Percentiles rank a stretch among this genome's conserved stretches.
Evolutionary conservation across 148 eudicot genomes (phyloP).

Genomic region (Mesembryanthemum crystallinum): DNA sequence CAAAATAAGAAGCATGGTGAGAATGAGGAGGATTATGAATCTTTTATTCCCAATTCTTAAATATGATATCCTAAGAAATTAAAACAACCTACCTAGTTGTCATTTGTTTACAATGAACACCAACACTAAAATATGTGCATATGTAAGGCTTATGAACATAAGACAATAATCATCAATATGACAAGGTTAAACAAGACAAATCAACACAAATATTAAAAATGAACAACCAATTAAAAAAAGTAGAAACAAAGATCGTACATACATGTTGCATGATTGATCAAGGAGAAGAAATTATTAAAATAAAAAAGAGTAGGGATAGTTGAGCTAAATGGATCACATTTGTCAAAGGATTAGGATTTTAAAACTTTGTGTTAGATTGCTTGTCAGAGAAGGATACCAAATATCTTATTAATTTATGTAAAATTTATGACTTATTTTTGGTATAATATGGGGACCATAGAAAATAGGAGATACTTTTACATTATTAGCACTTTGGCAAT

Average conservation of each 20-base stretch:
- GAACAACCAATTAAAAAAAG: background rate
- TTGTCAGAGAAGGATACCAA: slow-evolving; percentile 24
- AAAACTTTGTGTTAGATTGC: slow-evolving; percentile 19
- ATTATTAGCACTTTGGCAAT: background rate
- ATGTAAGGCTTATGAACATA: slow-evolving; percentile 14
- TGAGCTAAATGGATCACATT: slow-evolving; percentile 23
- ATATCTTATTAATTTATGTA: background rate
- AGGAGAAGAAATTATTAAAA: slow-evolving; percentile 5
- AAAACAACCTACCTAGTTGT: slow-evolving; percentile 21
- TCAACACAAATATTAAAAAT: background rate
- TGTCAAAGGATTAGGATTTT: slow-evolving; percentile 33
- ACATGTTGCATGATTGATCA: slow-evolving; percentile 32
- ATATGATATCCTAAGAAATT: slow-evolving; percentile 11
- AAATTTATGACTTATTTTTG: background rate
- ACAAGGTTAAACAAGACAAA: slow-evolving; percentile 8
- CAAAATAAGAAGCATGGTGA: background rate
- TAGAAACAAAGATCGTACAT: too few species aligned
- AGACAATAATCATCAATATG: slow-evolving; percentile 22
- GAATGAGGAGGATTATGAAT: slow-evolving; percentile 4
- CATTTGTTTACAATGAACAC: slow-evolving; percentile 25
- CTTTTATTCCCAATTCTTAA: background rate
- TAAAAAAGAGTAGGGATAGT: slow-evolving; percentile 18
- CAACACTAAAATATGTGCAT: slow-evolving; percentile 3
- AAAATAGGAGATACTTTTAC: background rate
- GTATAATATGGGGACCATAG: background rate